A percentile compares a stretch with the other conserved stretches of the same genome.
Conservation (phyloP, 208 protist genomes). For the Leishmania braziliensis region DNA sequence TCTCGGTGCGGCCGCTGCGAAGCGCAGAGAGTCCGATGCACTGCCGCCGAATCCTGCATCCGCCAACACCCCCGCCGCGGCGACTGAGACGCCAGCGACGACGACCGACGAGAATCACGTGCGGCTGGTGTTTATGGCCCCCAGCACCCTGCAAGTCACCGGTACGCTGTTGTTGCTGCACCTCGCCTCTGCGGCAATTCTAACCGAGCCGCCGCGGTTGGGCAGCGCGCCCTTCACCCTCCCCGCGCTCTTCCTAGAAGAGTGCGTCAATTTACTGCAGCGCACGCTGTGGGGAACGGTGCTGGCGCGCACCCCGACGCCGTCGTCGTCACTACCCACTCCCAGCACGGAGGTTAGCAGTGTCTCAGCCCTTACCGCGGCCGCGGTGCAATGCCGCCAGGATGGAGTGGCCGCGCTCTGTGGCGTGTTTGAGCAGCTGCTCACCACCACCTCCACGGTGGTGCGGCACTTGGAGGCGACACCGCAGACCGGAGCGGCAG, state of each 20-base stretch:
- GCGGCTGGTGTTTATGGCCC: constrained; percentile 31
- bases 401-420: constrained; percentile 44
- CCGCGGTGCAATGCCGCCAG: constrained; percentile 22
- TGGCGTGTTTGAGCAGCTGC: constrained; percentile 33
- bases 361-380: not conserved
- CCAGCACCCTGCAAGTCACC: constrained; percentile 24
- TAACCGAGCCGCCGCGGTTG: constrained; percentile 26
- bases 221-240: constrained; percentile 34
- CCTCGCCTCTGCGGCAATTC: constrained; percentile 38
- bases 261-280: constrained; percentile 38
- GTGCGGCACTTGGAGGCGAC: constrained; percentile 19
- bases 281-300: constrained; percentile 37
- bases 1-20: not conserved
- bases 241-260: constrained; percentile 45
- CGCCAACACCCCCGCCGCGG: not conserved
- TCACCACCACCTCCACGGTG: constrained; percentile 32
- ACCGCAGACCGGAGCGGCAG: not conserved
- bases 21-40: not conserved
- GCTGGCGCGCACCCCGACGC: constrained; percentile 7
- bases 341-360: not conserved
- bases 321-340: not conserved
- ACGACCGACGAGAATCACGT: constrained; percentile 15
- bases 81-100: not conserved
- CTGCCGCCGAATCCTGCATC: constrained; percentile 2
- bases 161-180: constrained; percentile 56